A percentile compares a stretch with the other conserved stretches of the same genome.
These are phyloP conservation scores for Serpula lacrymans DNA, from an alignment of 768 basidiomycete genomes.

Conservation along the genomic window DNA sequence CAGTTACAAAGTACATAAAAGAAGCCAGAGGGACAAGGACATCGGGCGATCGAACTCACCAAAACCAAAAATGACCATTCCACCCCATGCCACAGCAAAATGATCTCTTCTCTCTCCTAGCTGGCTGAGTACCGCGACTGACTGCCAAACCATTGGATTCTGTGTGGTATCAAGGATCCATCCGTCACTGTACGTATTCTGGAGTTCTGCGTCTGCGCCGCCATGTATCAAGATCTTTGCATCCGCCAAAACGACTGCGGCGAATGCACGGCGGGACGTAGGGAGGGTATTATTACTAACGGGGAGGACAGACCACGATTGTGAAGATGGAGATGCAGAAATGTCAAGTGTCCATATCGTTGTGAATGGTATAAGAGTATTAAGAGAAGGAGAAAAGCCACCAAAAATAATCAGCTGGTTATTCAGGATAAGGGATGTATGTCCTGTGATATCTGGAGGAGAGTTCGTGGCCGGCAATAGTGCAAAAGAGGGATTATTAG, in stretches of 20 bases:
- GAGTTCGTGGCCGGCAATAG: constrained; percentile 47
- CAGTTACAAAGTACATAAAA: too few relatives aligned
- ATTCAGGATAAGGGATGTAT: constrained; percentile 62
- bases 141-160: constrained; percentile 59
- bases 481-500: constrained; percentile 47
- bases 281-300: constrained; percentile 44
- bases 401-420: constrained; percentile 78
- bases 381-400: constrained; percentile 52
- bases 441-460: constrained; percentile 71
- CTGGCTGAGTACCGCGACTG: constrained; percentile 46
- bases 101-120: constrained; percentile 72
- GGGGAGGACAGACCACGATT: constrained; percentile 49
- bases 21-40: neutral
- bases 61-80: constrained; percentile 71
- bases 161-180: constrained; percentile 62
- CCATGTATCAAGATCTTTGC: constrained; percentile 74
- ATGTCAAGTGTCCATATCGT: constrained; percentile 64
- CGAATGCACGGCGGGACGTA: constrained; percentile 60
- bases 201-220: constrained; percentile 58
- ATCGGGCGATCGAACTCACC: constrained; percentile 44
- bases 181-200: constrained; percentile 60
- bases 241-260: constrained; percentile 44
- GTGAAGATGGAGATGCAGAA: too few relatives aligned
- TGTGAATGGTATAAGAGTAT: constrained; percentile 49
- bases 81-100: constrained; percentile 58